phyloP scores from a whole-genome alignment of 2,329 filamentous ascomycete genomes.

The Tolypocladium tundrense region DNA sequence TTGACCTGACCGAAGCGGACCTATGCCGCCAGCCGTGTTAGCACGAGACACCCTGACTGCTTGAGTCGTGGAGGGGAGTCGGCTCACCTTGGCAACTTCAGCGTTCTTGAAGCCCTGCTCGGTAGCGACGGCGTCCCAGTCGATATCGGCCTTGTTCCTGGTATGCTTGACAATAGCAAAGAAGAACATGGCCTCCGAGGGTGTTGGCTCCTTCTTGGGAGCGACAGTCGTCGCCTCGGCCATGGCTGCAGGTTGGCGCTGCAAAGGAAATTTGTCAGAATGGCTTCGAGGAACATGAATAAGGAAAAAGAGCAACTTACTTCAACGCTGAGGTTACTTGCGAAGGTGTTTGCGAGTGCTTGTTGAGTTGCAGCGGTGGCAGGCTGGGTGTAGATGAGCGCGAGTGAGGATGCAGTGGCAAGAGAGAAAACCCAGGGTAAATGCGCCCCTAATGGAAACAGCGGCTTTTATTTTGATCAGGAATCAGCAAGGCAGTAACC shows the following conservation, averaged over 20 bases:
- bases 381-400: neutral
- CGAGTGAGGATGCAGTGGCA: neutral
- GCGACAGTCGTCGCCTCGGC: conserved; percentile 9
- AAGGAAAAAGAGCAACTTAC: neutral
- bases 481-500: neutral
- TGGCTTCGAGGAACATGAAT: no score
- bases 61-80: no score
- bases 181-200: conserved; percentile 32
- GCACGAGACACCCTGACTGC: neutral
- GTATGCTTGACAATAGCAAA: conserved; percentile 33
- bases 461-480: neutral
- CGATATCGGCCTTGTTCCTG: conserved; percentile 30
- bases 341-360: neutral
- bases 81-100: conserved; percentile 30
- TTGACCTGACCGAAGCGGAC: conserved; percentile 41
- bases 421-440: neutral
- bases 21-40: conserved; percentile 10
- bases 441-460: neutral
- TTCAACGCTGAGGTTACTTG: neutral
- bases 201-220: conserved; percentile 24
- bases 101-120: conserved; percentile 34
- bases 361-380: neutral
- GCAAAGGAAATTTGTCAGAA: neutral
- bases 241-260: conserved; percentile 13
- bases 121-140: conserved; percentile 36